Conservation (phyloP, 352 stramenopile species). For the Albugo laibachii region DNA sequence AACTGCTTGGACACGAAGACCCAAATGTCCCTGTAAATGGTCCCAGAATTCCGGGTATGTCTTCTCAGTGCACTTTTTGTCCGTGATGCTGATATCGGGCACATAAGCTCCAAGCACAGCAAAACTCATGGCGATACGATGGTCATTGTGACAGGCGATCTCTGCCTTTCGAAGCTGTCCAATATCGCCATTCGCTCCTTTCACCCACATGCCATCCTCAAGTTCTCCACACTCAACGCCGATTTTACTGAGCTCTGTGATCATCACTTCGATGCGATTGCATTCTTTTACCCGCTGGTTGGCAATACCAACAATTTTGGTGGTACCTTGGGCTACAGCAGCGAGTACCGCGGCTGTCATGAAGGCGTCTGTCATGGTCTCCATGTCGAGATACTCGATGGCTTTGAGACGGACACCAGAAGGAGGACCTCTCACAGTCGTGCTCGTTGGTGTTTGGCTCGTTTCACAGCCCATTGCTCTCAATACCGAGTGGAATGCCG, state of each 20-base stretch:
- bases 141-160: slow-evolving; percentile 90
- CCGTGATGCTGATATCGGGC: slow-evolving; percentile 86
- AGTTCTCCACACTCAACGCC: slow-evolving; percentile 70
- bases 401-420: slow-evolving; percentile 48
- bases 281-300: slow-evolving; percentile 97
- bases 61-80: slow-evolving; percentile 95
- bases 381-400: slow-evolving; percentile 88
- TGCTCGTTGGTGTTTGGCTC: slow-evolving; percentile 32
- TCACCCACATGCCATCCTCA: slow-evolving; percentile 61
- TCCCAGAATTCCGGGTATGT: slow-evolving; percentile 96
- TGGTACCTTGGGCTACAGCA: slow-evolving; percentile 88
- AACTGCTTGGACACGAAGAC: slow-evolving; percentile 27
- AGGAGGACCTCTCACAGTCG: slow-evolving; percentile 55
- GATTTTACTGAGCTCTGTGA: slow-evolving; percentile 90
- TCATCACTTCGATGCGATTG: slow-evolving; percentile 95
- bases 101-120: slow-evolving; percentile 84
- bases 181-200: slow-evolving; percentile 27
- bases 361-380: slow-evolving; percentile 94
- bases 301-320: slow-evolving; percentile 94
- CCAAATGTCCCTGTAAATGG: slow-evolving; percentile 41
- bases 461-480: slow-evolving; percentile 59
- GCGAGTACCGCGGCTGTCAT: slow-evolving; percentile 94
- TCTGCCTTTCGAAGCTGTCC: slow-evolving; percentile 27
- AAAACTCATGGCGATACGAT: slow-evolving; percentile 98
- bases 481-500: slow-evolving; percentile 83